These are phyloP conservation scores for Hypoxylon sp. DNA, from an alignment of 2,329 filamentous ascomycete species.

Conservation along the genomic window DNA sequence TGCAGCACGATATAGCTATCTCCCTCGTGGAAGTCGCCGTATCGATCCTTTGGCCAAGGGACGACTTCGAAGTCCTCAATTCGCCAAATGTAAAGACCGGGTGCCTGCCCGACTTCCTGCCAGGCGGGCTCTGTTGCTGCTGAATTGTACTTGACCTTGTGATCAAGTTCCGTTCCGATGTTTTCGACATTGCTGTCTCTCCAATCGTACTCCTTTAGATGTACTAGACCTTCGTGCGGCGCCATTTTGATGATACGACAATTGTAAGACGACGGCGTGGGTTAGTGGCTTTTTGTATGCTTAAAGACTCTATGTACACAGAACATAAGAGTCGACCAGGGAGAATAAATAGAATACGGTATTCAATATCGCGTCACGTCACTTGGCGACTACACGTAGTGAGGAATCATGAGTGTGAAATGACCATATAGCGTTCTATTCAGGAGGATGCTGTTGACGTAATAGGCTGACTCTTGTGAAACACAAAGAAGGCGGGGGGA, in stretches of 20 bases:
- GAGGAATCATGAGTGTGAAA: slow-evolving; percentile 15
- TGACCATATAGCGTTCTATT: slow-evolving; percentile 8
- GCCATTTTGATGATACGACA: slow-evolving; percentile 62
- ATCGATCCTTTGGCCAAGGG: slow-evolving; percentile 68
- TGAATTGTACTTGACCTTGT: slow-evolving; percentile 77
- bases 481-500: slow-evolving; percentile 42
- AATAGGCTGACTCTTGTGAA: slow-evolving; percentile 38
- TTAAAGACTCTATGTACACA: background rate
- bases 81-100: slow-evolving; percentile 75
- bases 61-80: slow-evolving; percentile 77
- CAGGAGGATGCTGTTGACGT: slow-evolving; percentile 42
- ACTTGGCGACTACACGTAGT: background rate
- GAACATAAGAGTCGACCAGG: background rate
- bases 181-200: slow-evolving; percentile 78
- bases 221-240: slow-evolving; percentile 73
- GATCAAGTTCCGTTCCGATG: slow-evolving; percentile 74
- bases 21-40: slow-evolving; percentile 75
- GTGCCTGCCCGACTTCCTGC: slow-evolving; percentile 69
- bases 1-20: slow-evolving; percentile 78
- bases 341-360: background rate
- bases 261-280: background rate
- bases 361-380: background rate
- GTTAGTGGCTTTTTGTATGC: background rate
- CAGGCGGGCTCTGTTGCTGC: slow-evolving; percentile 76
- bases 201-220: slow-evolving; percentile 75